These are phyloP conservation scores for Jackrogersella multiformis DNA, from an alignment of 495 filamentous ascomycete species.

Conservation along the genomic window DNA sequence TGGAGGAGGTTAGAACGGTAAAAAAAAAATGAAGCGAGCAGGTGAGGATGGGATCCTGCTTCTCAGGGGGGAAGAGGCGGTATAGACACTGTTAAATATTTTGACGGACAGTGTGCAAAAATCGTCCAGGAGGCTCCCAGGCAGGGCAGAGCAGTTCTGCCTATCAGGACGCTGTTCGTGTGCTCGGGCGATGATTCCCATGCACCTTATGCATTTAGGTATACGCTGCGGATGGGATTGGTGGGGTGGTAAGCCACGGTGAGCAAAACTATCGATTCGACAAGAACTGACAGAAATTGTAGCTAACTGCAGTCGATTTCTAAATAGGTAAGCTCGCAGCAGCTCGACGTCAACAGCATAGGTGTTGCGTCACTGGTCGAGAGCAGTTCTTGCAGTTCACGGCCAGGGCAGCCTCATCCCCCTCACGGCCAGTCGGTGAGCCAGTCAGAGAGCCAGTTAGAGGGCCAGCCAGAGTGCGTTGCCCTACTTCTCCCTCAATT, in stretches of 20 bases:
- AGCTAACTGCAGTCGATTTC: slow-evolving; percentile 30
- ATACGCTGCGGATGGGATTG: slow-evolving; percentile 37
- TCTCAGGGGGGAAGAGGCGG: slow-evolving; percentile 2
- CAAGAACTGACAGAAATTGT: slow-evolving; percentile 28
- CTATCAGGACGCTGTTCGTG: slow-evolving; percentile 39
- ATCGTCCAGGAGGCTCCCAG: slow-evolving; percentile 29
- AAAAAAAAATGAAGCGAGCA: slow-evolving; percentile 27
- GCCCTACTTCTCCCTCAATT: slow-evolving; percentile 35
- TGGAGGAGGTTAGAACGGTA: background rate
- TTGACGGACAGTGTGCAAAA: slow-evolving; percentile 13
- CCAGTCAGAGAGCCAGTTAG: slow-evolving; percentile 1
- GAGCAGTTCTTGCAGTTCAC: slow-evolving; percentile 10
- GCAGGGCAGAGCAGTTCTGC: slow-evolving; percentile 29
- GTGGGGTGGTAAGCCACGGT: slow-evolving; percentile 41
- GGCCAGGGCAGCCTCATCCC: slow-evolving; percentile 32
- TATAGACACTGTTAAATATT: slow-evolving; percentile 37
- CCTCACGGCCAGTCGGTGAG: slow-evolving; percentile 27
- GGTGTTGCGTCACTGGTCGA: slow-evolving; percentile 27
- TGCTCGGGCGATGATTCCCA: slow-evolving; percentile 38
- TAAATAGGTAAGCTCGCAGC: slow-evolving; percentile 29
- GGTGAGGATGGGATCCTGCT: slow-evolving; percentile 15
- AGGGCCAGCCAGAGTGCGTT: slow-evolving; percentile 19
- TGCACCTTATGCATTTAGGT: slow-evolving; percentile 35
- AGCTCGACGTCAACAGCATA: background rate
- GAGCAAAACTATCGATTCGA: slow-evolving; percentile 41